Conservation (phyloP, 768 basidiomycete species). For the Leucosporidium scottii region DNA sequence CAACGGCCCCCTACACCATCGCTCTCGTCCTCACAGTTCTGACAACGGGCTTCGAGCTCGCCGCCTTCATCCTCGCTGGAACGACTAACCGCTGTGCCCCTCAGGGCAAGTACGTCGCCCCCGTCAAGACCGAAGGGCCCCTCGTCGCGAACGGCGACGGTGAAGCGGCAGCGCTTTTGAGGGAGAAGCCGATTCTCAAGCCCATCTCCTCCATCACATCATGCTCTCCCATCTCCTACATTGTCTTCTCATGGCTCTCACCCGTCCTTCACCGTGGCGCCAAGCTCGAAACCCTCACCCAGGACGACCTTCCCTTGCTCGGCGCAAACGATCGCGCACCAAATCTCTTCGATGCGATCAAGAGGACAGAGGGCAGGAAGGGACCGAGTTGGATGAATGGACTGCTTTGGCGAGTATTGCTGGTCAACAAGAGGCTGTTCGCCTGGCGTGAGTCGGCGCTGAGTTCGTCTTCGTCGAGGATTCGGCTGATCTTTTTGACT, state of each 20-base stretch:
- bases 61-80: conserved; percentile 5
- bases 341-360: conserved; percentile 19
- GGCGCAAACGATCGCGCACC: conserved; percentile 14
- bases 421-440: conserved; percentile 20
- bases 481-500: too few relatives aligned
- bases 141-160: neutral
- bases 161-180: neutral
- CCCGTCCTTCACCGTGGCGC: conserved; percentile 7
- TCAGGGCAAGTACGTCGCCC: neutral
- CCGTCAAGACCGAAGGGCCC: neutral
- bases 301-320: conserved; percentile 10
- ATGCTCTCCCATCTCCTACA: conserved; percentile 16
- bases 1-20: neutral
- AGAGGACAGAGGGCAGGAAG: neutral
- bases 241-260: conserved; percentile 26
- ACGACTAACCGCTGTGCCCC: conserved; percentile 19
- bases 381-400: conserved; percentile 16
- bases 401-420: conserved; percentile 25
- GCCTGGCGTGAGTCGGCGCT: conserved; percentile 11
- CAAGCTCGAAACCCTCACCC: conserved; percentile 7
- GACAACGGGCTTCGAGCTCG: neutral
- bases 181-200: neutral
- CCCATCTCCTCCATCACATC: conserved; percentile 10
- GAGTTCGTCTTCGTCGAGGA: neutral
- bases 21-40: conserved; percentile 6